Evolutionary conservation across 148 eudicot genomes (phyloP).

Genomic region (Euryodendron excelsum): DNA sequence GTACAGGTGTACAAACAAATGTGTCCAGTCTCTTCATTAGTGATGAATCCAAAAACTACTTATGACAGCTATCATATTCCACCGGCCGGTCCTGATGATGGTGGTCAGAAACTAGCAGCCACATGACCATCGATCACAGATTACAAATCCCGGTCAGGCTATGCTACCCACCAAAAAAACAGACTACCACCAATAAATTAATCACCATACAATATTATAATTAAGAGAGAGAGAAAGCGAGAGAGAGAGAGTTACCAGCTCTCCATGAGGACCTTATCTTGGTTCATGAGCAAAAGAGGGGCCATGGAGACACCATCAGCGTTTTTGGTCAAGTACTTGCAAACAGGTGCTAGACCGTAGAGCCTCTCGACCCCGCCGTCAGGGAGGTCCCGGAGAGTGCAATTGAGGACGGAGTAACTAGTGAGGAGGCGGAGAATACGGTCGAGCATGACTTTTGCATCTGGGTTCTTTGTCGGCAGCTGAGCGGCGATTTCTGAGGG

Average conservation of each 20-base stretch:
- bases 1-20: too few species aligned
- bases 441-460: slow-evolving; percentile 69
- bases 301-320: slow-evolving; percentile 63
- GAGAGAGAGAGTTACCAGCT: slow-evolving; percentile 48
- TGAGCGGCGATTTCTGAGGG: slow-evolving; percentile 58
- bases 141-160: too few species aligned
- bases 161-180: too few species aligned
- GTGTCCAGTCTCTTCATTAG: too few species aligned
- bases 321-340: slow-evolving; percentile 67
- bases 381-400: slow-evolving; percentile 26
- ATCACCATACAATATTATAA: too few species aligned
- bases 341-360: slow-evolving; percentile 67
- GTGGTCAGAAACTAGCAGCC: too few species aligned
- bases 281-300: slow-evolving; percentile 70
- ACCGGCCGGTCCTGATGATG: too few species aligned
- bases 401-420: slow-evolving; percentile 52
- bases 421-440: slow-evolving; percentile 70
- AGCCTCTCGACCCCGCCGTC: slow-evolving; percentile 60
- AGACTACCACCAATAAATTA: too few species aligned
- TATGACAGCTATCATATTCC: too few species aligned
- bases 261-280: slow-evolving; percentile 81
- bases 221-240: too few species aligned
- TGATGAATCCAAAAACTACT: too few species aligned
- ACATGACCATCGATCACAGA: too few species aligned
- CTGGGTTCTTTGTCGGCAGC: slow-evolving; percentile 59